These are phyloP conservation scores for Yarrowia sp. DNA, from an alignment of 805 yeast genomes.

Conservation along the genomic window DNA sequence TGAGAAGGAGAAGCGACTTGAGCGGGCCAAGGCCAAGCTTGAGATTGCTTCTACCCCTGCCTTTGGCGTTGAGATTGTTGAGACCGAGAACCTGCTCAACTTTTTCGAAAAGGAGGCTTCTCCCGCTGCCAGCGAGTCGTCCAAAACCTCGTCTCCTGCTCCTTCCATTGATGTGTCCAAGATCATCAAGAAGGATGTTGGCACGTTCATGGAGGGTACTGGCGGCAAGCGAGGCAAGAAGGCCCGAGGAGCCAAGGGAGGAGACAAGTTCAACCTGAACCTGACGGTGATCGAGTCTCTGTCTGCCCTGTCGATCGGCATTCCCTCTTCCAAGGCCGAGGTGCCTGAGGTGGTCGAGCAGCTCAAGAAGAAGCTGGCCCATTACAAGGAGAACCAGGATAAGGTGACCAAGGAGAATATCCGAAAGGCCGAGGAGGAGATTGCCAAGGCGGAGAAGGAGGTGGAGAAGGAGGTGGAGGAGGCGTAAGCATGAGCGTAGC, in stretches of 20 bases:
- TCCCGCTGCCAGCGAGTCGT: conserved; percentile 45
- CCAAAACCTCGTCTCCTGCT: conserved; percentile 43
- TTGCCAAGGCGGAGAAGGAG: conserved; percentile 66
- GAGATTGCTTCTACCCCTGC: conserved; percentile 82
- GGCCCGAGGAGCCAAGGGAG: conserved; percentile 49
- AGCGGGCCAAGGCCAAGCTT: conserved; percentile 72
- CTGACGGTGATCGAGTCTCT: conserved; percentile 79
- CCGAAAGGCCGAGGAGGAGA: conserved; percentile 76
- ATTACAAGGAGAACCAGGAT: conserved; percentile 75
- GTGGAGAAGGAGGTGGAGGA: conserved; percentile 43
- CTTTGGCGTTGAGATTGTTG: conserved; percentile 75
- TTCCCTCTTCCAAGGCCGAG: conserved; percentile 80
- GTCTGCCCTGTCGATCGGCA: conserved; percentile 73
- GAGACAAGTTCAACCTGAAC: conserved; percentile 70
- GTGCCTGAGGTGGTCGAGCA: conserved; percentile 67
- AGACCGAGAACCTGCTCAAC: conserved; percentile 73
- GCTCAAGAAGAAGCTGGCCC: conserved; percentile 74
- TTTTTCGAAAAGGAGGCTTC: conserved; percentile 76
- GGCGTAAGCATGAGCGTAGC: background rate
- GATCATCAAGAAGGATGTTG: conserved; percentile 68
- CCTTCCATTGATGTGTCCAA: conserved; percentile 55
- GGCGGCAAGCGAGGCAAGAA: conserved; percentile 61
- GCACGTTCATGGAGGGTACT: conserved; percentile 57
- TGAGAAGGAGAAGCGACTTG: conserved; percentile 59
- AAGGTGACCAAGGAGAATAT: conserved; percentile 79